These are phyloP conservation scores for Cardamine occulta DNA, from an alignment of 345 rosid species.

Conservation along the genomic window DNA sequence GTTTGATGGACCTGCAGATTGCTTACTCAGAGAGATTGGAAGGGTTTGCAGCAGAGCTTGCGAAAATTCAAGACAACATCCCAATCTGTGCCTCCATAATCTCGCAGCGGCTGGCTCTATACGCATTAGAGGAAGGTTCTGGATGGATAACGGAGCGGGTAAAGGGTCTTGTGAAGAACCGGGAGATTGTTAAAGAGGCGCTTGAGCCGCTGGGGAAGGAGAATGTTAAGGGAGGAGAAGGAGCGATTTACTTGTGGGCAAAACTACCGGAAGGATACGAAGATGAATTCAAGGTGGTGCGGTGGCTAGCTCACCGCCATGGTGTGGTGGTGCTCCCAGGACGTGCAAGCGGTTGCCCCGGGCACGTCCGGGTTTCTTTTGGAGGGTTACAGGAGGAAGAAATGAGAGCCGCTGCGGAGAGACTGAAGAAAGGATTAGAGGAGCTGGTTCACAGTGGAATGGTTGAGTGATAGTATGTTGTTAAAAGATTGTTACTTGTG, in stretches of 20 bases:
- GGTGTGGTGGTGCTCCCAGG: constrained; percentile 90
- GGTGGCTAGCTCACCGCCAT: constrained; percentile 83
- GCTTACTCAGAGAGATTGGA: constrained; percentile 85
- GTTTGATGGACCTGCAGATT: constrained; percentile 57
- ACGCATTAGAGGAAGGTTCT: constrained; percentile 74
- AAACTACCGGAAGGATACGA: constrained; percentile 62
- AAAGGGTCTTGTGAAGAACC: constrained; percentile 75
- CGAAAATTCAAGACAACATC: constrained; percentile 92
- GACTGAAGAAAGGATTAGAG: constrained; percentile 73
- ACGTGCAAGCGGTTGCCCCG: constrained; percentile 67
- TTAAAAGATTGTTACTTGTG: constrained; percentile 14
- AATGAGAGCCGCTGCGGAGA: constrained; percentile 68
- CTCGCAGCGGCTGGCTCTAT: constrained; percentile 80
- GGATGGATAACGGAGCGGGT: constrained; percentile 79
- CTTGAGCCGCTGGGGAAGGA: constrained; percentile 79
- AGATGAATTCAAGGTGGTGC: constrained; percentile 67
- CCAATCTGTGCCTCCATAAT: constrained; percentile 89
- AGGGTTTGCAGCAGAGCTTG: constrained; percentile 68
- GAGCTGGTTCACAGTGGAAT: constrained; percentile 65
- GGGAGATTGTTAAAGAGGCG: constrained; percentile 72
- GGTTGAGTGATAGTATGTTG: constrained; percentile 41
- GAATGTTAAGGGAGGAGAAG: constrained; percentile 90
- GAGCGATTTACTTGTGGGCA: constrained; percentile 94
- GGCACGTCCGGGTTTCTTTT: constrained; percentile 75
- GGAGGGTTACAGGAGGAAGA: constrained; percentile 76